A percentile compares a stretch with the other conserved stretches of the same genome.
These are phyloP conservation scores for Aspergillus olivimuriae DNA, from an alignment of 495 filamentous ascomycete species.

Conservation along the genomic window DNA sequence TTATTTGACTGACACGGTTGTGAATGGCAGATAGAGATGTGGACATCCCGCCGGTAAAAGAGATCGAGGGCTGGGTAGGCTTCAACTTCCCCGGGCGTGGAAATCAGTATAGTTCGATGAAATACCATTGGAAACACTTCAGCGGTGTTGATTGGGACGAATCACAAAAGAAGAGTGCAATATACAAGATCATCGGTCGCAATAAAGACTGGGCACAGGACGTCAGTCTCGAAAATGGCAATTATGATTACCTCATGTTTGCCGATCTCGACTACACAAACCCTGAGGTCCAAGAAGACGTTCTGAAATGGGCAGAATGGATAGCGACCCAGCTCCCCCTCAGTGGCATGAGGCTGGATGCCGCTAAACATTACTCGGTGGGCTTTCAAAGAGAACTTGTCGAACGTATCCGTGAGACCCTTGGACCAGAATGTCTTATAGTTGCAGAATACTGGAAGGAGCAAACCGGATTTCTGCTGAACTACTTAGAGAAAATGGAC, in stretches of 20 bases:
- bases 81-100: conserved; percentile 61
- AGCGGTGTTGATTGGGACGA: conserved; percentile 64
- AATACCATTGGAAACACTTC: conserved; percentile 68
- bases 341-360: conserved; percentile 67
- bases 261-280: conserved; percentile 62
- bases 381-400: conserved; percentile 59
- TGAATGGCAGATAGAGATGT: conserved; percentile 44
- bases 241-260: conserved; percentile 68
- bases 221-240: conserved; percentile 62
- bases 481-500: conserved; percentile 55
- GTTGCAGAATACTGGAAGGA: conserved; percentile 73
- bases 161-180: conserved; percentile 48
- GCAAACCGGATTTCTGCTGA: conserved; percentile 44
- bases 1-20: too few species aligned
- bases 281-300: conserved; percentile 56
- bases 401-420: conserved; percentile 38
- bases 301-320: conserved; percentile 63
- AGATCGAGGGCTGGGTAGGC: conserved; percentile 63
- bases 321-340: conserved; percentile 51
- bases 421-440: conserved; percentile 53
- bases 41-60: conserved; percentile 49
- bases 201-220: conserved; percentile 59
- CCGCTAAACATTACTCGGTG: conserved; percentile 64
- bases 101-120: conserved; percentile 51
- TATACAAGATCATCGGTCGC: conserved; percentile 63